Evolutionary conservation across 2,329 filamentous ascomycete species (phyloP).

Genomic region (Xylariaceae sp.): DNA sequence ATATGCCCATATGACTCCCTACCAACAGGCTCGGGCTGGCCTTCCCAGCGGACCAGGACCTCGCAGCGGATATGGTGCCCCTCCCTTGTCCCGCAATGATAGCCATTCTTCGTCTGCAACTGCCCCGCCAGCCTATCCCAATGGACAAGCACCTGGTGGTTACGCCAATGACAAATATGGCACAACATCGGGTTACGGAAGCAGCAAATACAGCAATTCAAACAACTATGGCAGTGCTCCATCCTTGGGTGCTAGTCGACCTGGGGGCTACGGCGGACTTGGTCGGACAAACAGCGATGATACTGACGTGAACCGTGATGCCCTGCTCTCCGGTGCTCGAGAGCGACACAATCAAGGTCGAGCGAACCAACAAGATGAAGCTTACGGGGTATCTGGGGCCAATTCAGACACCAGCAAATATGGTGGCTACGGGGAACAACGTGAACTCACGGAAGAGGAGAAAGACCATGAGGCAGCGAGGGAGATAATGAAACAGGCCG

Average conservation of each 20-base stretch:
- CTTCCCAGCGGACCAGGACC: conserved; percentile 43
- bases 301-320: conserved; percentile 60
- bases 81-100: conserved; percentile 27
- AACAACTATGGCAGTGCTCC: conserved; percentile 34
- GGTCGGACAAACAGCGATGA: conserved; percentile 49
- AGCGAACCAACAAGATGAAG: conserved; percentile 8
- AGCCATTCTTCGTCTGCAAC: conserved; percentile 32
- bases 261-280: conserved; percentile 64
- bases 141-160: conserved; percentile 27
- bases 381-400: conserved; percentile 20
- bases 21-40: conserved; percentile 46
- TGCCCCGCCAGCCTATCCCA: conserved; percentile 43
- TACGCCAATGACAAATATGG: conserved; percentile 37
- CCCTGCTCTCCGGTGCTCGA: conserved; percentile 55
- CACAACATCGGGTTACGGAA: conserved; percentile 52
- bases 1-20: conserved; percentile 45
- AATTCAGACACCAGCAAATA: conserved; percentile 36
- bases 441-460: conserved; percentile 80
- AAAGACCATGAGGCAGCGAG: conserved; percentile 73
- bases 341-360: conserved; percentile 33
- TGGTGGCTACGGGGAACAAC: conserved; percentile 66
- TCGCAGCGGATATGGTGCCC: conserved; percentile 32
- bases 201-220: conserved; percentile 54
- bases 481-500: conserved; percentile 73
- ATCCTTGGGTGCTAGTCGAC: conserved; percentile 44